phyloP scores from a whole-genome alignment of 176 grass and related monocot genomes.

The Oryza punctata region DNA sequence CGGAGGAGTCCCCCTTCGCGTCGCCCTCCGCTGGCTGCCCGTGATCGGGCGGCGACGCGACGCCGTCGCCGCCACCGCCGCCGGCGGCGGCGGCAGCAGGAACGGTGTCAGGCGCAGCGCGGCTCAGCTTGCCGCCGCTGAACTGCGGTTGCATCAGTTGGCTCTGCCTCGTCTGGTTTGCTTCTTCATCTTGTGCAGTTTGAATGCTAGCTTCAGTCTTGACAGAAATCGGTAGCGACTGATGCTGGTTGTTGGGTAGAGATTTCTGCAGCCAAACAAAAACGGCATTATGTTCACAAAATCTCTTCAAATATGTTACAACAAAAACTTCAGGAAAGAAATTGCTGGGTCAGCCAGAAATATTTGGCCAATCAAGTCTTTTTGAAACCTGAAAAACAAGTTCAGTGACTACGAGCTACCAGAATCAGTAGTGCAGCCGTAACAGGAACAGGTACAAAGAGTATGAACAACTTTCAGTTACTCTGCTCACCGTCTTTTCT shows the following conservation, averaged over 20 bases:
- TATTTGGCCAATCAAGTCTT: not conserved
- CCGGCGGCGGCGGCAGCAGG: not conserved
- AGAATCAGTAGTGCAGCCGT: not conserved
- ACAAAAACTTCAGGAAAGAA: not conserved
- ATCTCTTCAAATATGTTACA: not conserved
- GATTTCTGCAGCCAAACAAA: constrained; percentile 31
- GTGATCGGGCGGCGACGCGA: constrained; percentile 11
- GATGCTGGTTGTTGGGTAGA: constrained; percentile 23
- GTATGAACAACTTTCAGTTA: constrained; percentile 1
- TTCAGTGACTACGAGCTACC: not conserved
- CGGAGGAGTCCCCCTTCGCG: constrained; percentile 19
- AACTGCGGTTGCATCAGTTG: constrained; percentile 36
- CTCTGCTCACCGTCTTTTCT: constrained; percentile 50
- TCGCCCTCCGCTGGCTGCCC: constrained; percentile 8
- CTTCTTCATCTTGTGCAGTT: not conserved
- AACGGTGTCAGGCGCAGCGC: constrained; percentile 10
- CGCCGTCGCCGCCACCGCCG: constrained; percentile 11
- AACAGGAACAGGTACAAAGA: not conserved
- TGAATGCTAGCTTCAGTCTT: constrained; percentile 45
- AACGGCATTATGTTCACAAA: not conserved
- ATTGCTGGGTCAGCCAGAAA: not conserved
- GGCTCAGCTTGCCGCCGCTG: constrained; percentile 28
- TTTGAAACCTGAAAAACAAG: not conserved
- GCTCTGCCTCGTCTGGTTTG: constrained; percentile 10
- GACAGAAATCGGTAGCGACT: constrained; percentile 16